Base-by-base conservation (phyloP, 108 stramenopile species). In the Cafeteria roenbergensis region DNA sequence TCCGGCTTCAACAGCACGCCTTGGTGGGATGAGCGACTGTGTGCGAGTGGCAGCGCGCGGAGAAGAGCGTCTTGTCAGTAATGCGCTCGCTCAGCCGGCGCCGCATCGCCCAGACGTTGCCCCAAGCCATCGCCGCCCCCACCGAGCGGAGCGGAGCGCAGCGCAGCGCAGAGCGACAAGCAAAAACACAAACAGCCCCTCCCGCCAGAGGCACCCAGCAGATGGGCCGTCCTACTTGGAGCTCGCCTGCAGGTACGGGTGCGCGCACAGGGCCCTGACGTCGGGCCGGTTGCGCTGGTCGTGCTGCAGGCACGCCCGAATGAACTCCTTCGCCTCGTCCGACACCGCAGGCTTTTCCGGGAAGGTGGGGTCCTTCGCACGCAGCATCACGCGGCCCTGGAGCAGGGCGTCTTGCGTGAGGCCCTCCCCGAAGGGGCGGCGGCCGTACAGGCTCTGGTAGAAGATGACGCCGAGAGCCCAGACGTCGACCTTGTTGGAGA, bases 401-500 rank as follows among this genome's bases (percentile, higher is more conserved):
- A 93, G 70, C 29, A 99, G 68, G 27, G 78, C 69, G 67, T 99
- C 94, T 75, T 99, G 98, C 21, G 90, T 83, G 69, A 86, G 82
- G 0, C 98, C 98, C 66, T 99, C 95, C 31, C 98, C 98, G 75
- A 97, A 97, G 26, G 98, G 98, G 31, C 95, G 79, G 17, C 73
- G 71, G 34, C 98, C 95, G 69, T 86, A 99, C 27, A 99, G 70
- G 91, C 97, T 99, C 74, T 99, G 98, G 78, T 83, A 99, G 75
- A 87, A 99, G 30, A 99, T 94, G 33, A 97, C 94, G 28, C 98
- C 98, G 63, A 94, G 86, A 30, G 89, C 88, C 95, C 95, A 99
- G 27, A 95, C 94, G 80, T 99, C 98, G 0, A 99, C 95, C 82
- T 97, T 95, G 79, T 87, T 87, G 68, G 88, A 88, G 72, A 84